Conservation (phyloP, 1,139 yeast genomes). For the Eremothecium coryli region DNA sequence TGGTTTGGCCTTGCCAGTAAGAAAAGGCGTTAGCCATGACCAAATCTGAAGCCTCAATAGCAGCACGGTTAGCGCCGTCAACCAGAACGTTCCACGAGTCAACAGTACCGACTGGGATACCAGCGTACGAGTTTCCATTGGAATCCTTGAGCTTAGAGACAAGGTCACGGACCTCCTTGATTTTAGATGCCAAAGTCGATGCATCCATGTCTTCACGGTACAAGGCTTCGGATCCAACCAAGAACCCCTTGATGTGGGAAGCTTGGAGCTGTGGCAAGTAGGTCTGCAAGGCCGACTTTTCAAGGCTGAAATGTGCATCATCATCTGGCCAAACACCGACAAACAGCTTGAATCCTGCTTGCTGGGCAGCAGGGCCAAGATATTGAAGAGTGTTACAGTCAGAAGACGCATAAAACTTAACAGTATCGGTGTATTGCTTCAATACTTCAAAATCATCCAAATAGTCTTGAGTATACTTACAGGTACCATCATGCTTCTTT, state of each 20-base stretch:
- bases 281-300: slow-evolving; percentile 55
- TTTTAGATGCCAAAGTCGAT: slow-evolving; percentile 52
- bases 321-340: slow-evolving; percentile 90
- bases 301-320: slow-evolving; percentile 59
- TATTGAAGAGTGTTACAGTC: slow-evolving; percentile 79
- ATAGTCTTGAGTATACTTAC: slow-evolving; percentile 65
- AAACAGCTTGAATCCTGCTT: slow-evolving; percentile 61
- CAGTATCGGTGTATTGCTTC: slow-evolving; percentile 46
- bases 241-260: slow-evolving; percentile 58
- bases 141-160: slow-evolving; percentile 59
- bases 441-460: slow-evolving; percentile 51
- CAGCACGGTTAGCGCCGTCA: slow-evolving; percentile 62
- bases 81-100: slow-evolving; percentile 93
- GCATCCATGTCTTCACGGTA: slow-evolving; percentile 80
- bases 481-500: slow-evolving; percentile 53
- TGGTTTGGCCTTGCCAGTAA: slow-evolving; percentile 96
- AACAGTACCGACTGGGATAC: slow-evolving; percentile 78
- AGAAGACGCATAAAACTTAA: slow-evolving; percentile 78
- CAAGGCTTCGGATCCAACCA: slow-evolving; percentile 88
- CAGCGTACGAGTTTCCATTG: slow-evolving; percentile 65
- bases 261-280: slow-evolving; percentile 65
- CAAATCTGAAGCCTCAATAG: slow-evolving; percentile 70
- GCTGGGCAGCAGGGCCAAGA: slow-evolving; percentile 80
- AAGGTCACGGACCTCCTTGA: slow-evolving; percentile 47
- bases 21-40: slow-evolving; percentile 92